These are phyloP conservation scores for Mycena polygramma DNA, from an alignment of 768 basidiomycete genomes.

Conservation along the genomic window DNA sequence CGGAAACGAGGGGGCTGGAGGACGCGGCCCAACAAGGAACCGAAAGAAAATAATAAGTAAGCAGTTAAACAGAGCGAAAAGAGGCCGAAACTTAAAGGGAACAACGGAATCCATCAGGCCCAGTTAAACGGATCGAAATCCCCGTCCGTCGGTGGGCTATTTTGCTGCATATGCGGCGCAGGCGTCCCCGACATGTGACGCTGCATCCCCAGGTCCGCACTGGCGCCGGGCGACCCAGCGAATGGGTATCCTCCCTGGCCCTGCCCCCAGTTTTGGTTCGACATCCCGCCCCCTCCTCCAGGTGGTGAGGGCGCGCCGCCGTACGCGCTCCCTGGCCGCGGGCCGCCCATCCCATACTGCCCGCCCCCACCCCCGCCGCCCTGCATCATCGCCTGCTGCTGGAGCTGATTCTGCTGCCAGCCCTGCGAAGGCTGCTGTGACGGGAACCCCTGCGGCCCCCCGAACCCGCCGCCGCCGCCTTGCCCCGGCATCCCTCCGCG, in stretches of 20 bases:
- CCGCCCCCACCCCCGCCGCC: slow-evolving; percentile 49
- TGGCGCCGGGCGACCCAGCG: slow-evolving; percentile 50
- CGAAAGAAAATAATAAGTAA: slow-evolving; percentile 5
- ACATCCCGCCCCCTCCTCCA: slow-evolving; percentile 49
- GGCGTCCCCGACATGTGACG: slow-evolving; percentile 69
- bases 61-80: background rate
- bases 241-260: slow-evolving; percentile 53
- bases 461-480: background rate
- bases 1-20: background rate
- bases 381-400: slow-evolving; percentile 48
- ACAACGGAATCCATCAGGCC: slow-evolving; percentile 39
- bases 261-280: slow-evolving; percentile 41
- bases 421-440: slow-evolving; percentile 53
- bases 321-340: slow-evolving; percentile 37
- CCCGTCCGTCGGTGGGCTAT: slow-evolving; percentile 58
- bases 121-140: slow-evolving; percentile 76
- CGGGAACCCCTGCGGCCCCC: slow-evolving; percentile 44
- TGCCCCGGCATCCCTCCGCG: slow-evolving; percentile 31
- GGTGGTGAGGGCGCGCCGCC: slow-evolving; percentile 59
- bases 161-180: slow-evolving; percentile 55
- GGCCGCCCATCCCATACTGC: slow-evolving; percentile 44
- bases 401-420: slow-evolving; percentile 51
- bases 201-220: slow-evolving; percentile 46
- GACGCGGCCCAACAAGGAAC: background rate
- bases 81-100: background rate